Base-by-base conservation (phyloP, 495 filamentous ascomycete genomes). In the Beverwykella pulmonaria region DNA sequence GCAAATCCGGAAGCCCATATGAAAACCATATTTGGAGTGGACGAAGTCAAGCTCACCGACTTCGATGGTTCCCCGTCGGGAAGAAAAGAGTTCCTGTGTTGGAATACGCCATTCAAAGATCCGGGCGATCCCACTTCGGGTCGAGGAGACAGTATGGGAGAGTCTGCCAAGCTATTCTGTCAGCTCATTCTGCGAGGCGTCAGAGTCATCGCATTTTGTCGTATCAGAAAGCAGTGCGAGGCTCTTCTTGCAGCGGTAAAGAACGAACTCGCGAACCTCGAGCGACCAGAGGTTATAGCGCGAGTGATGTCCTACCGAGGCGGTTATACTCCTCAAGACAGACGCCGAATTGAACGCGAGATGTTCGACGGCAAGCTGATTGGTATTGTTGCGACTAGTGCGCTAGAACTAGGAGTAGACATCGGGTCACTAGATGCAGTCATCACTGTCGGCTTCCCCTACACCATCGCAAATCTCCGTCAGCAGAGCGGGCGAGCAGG, bases 71-170 rank as follows among this genome's bases (percentile, higher is more conserved):
- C 92, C 2, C 95, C 94, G 0, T 91, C 91, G 12, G 94, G 94
- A 7, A 82, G 92, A 26, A 99, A 99, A 71, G 92, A 97, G 74
- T 98, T 98, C 61, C 76, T 99, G 8, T 97, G 92, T 77, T 99
- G 94, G 94, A 98, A 98, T 67, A 97, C 95, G 1, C 95, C 94
- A 1, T 97, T 88, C 79, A 96, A 91, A 79, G 94, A 96, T 71
- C 91, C 92, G 1, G 79, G 80, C 8, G 94, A 98, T 75, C 92
- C 92, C 12, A 84, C 89, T 0, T 94, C 90, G 61, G 93, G 93
- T 7, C 86, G 94, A 39, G 92, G 89, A 27, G 88, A 93, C 75
- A 88, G 87, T 23, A 85, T 93, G 74, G 81, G 84, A 19, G 95
- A 99, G 76, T 89, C 91, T 6, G 90, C 95, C 25, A 88, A 88